These are phyloP conservation scores for Licmophora abbreviata DNA, from an alignment of 108 stramenopile genomes.

Conservation along the genomic window DNA sequence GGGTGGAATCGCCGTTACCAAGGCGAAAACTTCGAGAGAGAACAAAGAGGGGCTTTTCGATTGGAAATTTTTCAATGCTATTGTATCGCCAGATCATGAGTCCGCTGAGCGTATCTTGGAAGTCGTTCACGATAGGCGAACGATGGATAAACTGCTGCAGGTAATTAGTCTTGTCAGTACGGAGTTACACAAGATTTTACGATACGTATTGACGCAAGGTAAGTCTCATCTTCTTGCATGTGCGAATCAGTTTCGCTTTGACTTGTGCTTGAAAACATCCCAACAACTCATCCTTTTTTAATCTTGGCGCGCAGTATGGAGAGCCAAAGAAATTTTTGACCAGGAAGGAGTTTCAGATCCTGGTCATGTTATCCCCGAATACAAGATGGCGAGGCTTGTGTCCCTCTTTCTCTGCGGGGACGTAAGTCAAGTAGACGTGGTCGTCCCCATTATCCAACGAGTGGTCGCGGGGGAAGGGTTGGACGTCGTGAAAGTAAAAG, in stretches of 20 bases:
- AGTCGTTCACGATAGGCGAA: conserved; percentile 76
- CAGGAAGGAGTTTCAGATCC: conserved; percentile 74
- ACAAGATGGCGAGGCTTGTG: conserved; percentile 65
- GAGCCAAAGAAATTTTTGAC: conserved; percentile 79
- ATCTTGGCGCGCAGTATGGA: too few relatives aligned
- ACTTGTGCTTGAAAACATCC: too few relatives aligned
- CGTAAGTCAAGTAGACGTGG: conserved; percentile 50
- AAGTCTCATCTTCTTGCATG: too few relatives aligned
- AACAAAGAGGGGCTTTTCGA: conserved; percentile 76
- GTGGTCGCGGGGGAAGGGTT: conserved; percentile 79
- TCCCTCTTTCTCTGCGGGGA: conserved; percentile 70
- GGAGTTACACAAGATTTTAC: conserved; percentile 48
- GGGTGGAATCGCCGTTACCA: conserved; percentile 73
- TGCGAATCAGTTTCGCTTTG: too few relatives aligned
- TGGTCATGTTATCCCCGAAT: conserved; percentile 68
- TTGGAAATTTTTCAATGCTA: conserved; percentile 88
- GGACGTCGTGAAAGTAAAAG: conserved; percentile 74
- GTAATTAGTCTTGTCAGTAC: conserved; percentile 67
- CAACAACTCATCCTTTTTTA: too few relatives aligned
- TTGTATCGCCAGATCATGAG: conserved; percentile 77
- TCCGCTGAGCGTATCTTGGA: conserved; percentile 58
- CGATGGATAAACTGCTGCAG: conserved; percentile 71
- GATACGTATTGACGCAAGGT: conserved; percentile 49
- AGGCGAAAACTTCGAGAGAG: conserved; percentile 73
- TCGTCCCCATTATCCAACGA: conserved; percentile 61